Conservation (phyloP, 2,329 filamentous ascomycete species). For the Chaetomium sp. region DNA sequence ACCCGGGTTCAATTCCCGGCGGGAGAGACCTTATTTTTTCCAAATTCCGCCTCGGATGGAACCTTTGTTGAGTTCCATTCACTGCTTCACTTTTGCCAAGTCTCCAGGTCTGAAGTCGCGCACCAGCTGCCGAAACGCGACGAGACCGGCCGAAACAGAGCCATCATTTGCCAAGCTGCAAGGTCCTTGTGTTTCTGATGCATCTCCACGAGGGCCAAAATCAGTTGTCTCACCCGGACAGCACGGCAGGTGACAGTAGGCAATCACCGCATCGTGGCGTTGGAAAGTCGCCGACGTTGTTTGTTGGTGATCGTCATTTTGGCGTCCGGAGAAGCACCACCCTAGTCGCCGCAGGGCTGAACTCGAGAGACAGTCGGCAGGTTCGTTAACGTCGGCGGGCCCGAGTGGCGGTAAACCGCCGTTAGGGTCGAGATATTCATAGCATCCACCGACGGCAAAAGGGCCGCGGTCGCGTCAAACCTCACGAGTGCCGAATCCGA, state of each 20-base stretch:
- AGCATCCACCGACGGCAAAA: background rate
- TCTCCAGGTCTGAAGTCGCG: background rate
- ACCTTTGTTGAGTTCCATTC: background rate
- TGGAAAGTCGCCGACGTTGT: background rate
- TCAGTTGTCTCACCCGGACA: background rate
- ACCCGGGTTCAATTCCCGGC: slow-evolving; percentile 34
- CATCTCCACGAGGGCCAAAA: background rate
- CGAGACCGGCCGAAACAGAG: slow-evolving; percentile 13
- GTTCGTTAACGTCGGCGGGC: background rate
- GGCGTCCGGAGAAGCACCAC: background rate
- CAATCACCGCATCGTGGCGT: background rate
- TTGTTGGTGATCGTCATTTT: slow-evolving; percentile 10
- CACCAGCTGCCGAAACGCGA: slow-evolving; percentile 7
- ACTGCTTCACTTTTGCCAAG: background rate
- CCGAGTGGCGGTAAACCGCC: background rate
- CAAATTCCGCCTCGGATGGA: background rate
- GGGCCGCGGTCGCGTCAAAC: background rate
- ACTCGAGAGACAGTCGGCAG: background rate
- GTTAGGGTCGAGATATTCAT: slow-evolving; percentile 11
- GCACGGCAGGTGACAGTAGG: background rate
- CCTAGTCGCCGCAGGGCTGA: slow-evolving; percentile 1
- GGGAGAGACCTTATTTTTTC: slow-evolving; percentile 26
- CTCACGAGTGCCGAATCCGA: slow-evolving; percentile 1
- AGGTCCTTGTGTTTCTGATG: background rate
- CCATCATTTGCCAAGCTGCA: slow-evolving; percentile 4